phyloP scores from a whole-genome alignment of 2,329 filamentous ascomycete genomes.

The Ophiosphaerella korrae region DNA sequence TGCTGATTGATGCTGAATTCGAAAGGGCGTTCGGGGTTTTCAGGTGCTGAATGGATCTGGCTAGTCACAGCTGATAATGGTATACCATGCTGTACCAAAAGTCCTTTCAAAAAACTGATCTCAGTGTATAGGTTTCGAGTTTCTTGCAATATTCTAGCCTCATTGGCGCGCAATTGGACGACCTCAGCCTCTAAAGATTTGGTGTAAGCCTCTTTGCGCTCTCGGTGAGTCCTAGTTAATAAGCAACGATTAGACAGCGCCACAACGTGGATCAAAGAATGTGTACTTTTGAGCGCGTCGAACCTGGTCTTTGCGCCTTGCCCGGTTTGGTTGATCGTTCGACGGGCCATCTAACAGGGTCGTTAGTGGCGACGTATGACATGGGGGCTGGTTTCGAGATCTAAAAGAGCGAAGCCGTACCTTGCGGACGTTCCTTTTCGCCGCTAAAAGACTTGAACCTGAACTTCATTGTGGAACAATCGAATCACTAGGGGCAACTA shows the following conservation, averaged over 20 bases:
- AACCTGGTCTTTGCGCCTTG: constrained; percentile 45
- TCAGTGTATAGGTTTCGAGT: constrained; percentile 29
- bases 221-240: constrained; percentile 33
- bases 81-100: constrained; percentile 26
- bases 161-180: constrained; percentile 35
- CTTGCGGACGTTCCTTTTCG: constrained; percentile 2
- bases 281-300: constrained; percentile 41
- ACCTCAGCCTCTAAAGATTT: constrained; percentile 36
- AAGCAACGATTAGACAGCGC: background rate
- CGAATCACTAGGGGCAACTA: too few species aligned
- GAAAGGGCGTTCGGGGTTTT: too few species aligned
- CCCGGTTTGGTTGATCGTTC: background rate
- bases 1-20: too few species aligned
- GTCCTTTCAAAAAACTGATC: constrained; percentile 23
- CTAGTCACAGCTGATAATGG: background rate
- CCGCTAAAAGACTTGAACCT: constrained; percentile 1
- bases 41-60: too few species aligned
- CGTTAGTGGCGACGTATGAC: too few species aligned
- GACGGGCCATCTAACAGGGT: background rate
- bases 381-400: too few species aligned
- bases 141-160: constrained; percentile 35
- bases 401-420: background rate
- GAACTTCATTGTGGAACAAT: constrained; percentile 14
- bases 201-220: constrained; percentile 43
- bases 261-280: background rate